Evolutionary conservation across 148 eudicot genomes (phyloP).

Genomic region (Fagopyrum esculentum): DNA sequence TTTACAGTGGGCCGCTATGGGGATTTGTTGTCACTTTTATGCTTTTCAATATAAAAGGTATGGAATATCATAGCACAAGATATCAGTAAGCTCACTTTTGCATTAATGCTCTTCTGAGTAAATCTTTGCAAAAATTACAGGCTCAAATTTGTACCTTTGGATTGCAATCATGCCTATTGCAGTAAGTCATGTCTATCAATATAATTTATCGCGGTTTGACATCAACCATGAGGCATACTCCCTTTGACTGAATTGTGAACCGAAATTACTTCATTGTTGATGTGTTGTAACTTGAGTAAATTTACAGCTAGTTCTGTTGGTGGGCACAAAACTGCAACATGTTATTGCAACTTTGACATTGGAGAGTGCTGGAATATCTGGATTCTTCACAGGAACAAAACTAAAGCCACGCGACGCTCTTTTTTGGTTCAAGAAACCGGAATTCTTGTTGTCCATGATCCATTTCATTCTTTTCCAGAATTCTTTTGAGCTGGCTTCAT

Average conservation of each 20-base stretch:
- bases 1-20: slow-evolving; percentile 91
- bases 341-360: slow-evolving; percentile 84
- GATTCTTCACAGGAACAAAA: slow-evolving; percentile 48
- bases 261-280: not conserved
- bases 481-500: slow-evolving; percentile 95
- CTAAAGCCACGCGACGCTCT: slow-evolving; percentile 89
- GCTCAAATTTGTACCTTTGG: slow-evolving; percentile 97
- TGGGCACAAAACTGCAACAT: slow-evolving; percentile 81
- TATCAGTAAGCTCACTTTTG: not conserved
- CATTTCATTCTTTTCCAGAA: slow-evolving; percentile 98
- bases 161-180: slow-evolving; percentile 84
- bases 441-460: slow-evolving; percentile 65
- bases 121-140: slow-evolving; percentile 26
- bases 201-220: not conserved
- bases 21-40: slow-evolving; percentile 92
- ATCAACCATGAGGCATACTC: not conserved
- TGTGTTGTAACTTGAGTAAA: slow-evolving; percentile 6
- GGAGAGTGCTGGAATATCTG: slow-evolving; percentile 75
- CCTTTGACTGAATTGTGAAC: not conserved
- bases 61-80: not conserved
- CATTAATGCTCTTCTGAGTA: not conserved
- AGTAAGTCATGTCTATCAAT: slow-evolving; percentile 43
- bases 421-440: slow-evolving; percentile 94
- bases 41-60: slow-evolving; percentile 88
- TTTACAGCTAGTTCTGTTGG: slow-evolving; percentile 75